Evolutionary conservation across 257 asterid species (phyloP).

Genomic region (Lycium ferocissimum): DNA sequence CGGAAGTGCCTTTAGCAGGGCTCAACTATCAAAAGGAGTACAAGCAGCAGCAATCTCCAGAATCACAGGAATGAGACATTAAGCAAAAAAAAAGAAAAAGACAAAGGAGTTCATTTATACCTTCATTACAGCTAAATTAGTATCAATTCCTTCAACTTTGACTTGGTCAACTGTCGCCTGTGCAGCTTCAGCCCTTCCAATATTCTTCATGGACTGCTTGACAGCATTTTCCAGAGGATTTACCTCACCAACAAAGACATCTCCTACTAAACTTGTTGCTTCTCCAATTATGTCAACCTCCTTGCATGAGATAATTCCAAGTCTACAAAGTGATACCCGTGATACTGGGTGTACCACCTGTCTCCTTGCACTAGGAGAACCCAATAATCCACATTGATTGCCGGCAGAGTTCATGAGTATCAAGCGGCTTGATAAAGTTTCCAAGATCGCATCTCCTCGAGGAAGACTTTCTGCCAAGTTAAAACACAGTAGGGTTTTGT

Average conservation of each 20-base stretch:
- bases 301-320: slow-evolving; percentile 57
- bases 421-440: slow-evolving; percentile 65
- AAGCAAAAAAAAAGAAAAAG: neutral
- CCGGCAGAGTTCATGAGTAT: slow-evolving; percentile 47
- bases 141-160: slow-evolving; percentile 92
- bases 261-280: slow-evolving; percentile 55
- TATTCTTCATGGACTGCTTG: slow-evolving; percentile 74
- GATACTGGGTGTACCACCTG: slow-evolving; percentile 57
- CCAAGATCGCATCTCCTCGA: slow-evolving; percentile 81
- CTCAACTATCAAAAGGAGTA: slow-evolving; percentile 28
- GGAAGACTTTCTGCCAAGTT: slow-evolving; percentile 97
- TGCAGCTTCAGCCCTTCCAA: slow-evolving; percentile 91
- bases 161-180: slow-evolving; percentile 91
- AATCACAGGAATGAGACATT: slow-evolving; percentile 25
- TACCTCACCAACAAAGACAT: slow-evolving; percentile 70
- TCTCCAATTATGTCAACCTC: slow-evolving; percentile 54
- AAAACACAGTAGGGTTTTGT: slow-evolving; percentile 81
- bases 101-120: slow-evolving; percentile 41
- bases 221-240: slow-evolving; percentile 81
- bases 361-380: slow-evolving; percentile 63
- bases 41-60: slow-evolving; percentile 30
- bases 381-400: slow-evolving; percentile 47
- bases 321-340: slow-evolving; percentile 61
- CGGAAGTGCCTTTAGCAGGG: slow-evolving; percentile 24
- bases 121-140: slow-evolving; percentile 88